Percentiles rank a stretch among this genome's conserved stretches.
These are phyloP conservation scores for Gnomoniopsis sp. DNA, from an alignment of 2,329 filamentous ascomycete genomes.

Conservation along the genomic window DNA sequence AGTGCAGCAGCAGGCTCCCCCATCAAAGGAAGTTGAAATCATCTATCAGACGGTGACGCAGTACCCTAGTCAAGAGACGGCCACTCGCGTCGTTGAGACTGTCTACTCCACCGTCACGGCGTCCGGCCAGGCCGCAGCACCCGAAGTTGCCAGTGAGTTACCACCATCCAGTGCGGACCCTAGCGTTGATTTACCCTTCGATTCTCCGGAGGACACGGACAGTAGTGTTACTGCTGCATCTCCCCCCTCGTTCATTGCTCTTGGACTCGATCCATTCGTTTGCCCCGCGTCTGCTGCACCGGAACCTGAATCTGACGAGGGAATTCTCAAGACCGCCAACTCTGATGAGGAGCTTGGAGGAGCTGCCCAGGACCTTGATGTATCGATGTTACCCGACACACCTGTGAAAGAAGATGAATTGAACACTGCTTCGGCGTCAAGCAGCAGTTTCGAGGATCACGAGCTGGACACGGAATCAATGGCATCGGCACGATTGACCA, in stretches of 20 bases:
- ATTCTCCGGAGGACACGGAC: neutral
- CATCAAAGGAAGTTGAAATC: conserved; percentile 1
- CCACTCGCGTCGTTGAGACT: conserved; percentile 15
- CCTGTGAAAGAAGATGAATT: neutral
- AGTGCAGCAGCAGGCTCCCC: neutral
- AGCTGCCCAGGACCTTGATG: neutral
- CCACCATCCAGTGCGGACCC: conserved; percentile 11
- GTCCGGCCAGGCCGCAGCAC: neutral
- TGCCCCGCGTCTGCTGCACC: conserved; percentile 1
- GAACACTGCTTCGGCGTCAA: neutral
- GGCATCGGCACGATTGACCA: neutral
- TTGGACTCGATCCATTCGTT: conserved; percentile 9
- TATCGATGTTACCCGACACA: neutral
- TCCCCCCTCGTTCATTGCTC: neutral
- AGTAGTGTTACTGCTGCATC: neutral
- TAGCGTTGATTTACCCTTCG: conserved; percentile 12
- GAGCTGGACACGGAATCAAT: neutral
- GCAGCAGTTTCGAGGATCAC: neutral
- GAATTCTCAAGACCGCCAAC: conserved; percentile 7
- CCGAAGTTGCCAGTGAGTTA: conserved; percentile 14
- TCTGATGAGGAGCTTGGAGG: neutral
- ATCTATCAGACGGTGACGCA: conserved; percentile 11
- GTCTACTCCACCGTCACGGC: conserved; percentile 19
- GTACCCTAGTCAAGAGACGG: conserved; percentile 5
- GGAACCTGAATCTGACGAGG: conserved; percentile 14